Base-by-base conservation (phyloP, 441 rosid genomes). In the Jatropha podagrica region DNA sequence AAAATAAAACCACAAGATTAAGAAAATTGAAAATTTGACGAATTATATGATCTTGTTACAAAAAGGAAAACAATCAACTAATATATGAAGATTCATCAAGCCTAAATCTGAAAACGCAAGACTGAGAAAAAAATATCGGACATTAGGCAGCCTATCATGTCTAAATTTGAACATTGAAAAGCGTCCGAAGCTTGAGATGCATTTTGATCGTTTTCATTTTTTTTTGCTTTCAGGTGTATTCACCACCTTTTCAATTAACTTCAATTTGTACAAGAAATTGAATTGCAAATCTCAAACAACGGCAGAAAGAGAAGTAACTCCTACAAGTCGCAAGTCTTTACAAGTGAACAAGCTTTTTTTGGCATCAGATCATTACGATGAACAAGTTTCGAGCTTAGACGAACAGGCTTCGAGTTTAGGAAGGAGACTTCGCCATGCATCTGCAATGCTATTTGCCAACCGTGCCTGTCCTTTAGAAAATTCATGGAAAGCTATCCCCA, bases 361-460 rank as follows among this genome's bases (percentile, higher is more conserved):
- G 40, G 71, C 55, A 71, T 69, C 78, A 71, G 9, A 67, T 72
- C 11, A 60, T 71, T 51, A 75, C 49, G 66, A 71, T 44, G 91
- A 89, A 79, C 90, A 87, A 67, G 96, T 89, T 86, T 96, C 98
- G 26, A 94, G 93, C 85, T 91, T 96, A 15, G 82, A 27, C 23
- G 92, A 89, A 79, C 88, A 87, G 66, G 95, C 87, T 86, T 96
- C 98, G 27, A 94, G 93, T 85, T 91, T 96, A 9, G 98, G 98
- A 77, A 96, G 98, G 77, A 96, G 98, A 83, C 96, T 82, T 86
- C 98, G 85, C 99, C 99, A 96, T 3, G 98, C 96, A 79, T 92
- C 99, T 1, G 98, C 98, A 3, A 92, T 78, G 70, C 84, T 83
- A 63, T 79, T 94, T 8, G 99, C 98, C 77, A 96, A 79, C 10